Evolutionary conservation across 2,329 filamentous ascomycete species (phyloP).

Genomic region (Metarhizium brunneum): DNA sequence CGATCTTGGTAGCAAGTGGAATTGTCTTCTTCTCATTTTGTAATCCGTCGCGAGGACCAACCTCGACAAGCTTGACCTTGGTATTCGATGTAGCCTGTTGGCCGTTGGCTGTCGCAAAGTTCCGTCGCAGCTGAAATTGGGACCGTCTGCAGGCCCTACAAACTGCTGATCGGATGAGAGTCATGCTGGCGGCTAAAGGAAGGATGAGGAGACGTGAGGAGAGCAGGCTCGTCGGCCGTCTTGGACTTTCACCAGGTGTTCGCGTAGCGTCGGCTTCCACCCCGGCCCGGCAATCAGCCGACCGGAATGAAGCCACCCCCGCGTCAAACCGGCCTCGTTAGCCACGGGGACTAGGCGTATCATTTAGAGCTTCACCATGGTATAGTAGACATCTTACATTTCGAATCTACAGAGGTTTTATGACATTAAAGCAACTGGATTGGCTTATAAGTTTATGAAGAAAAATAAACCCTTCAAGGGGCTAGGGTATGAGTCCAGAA

Average conservation of each 20-base stretch:
- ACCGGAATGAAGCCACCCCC: not conserved
- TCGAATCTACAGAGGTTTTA: conserved; percentile 21
- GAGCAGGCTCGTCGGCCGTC: not conserved
- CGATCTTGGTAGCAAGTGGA: conserved; percentile 62
- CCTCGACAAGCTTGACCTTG: conserved; percentile 62
- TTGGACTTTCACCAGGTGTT: not conserved
- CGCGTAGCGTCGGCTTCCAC: conserved; percentile 22
- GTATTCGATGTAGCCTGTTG: conserved; percentile 25
- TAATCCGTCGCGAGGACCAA: conserved; percentile 76
- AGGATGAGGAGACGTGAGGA: not conserved
- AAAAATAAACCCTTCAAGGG: conserved; percentile 25
- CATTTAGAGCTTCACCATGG: not conserved
- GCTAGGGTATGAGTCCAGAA: conserved; percentile 18
- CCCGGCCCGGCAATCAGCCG: conserved; percentile 10
- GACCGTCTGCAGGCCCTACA: conserved; percentile 30
- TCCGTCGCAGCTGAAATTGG: conserved; percentile 21
- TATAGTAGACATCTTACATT: not conserved
- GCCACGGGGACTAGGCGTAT: not conserved
- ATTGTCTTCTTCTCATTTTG: conserved; percentile 74
- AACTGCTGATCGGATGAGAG: conserved; percentile 25
- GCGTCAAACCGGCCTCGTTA: not conserved
- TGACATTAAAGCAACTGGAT: conserved; percentile 27
- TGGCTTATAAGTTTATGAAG: conserved; percentile 27
- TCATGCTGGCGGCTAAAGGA: conserved; percentile 17
- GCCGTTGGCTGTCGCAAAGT: conserved; percentile 30